phyloP scores from a whole-genome alignment of 176 grass and related monocot genomes.

The Oryza officinalis region DNA sequence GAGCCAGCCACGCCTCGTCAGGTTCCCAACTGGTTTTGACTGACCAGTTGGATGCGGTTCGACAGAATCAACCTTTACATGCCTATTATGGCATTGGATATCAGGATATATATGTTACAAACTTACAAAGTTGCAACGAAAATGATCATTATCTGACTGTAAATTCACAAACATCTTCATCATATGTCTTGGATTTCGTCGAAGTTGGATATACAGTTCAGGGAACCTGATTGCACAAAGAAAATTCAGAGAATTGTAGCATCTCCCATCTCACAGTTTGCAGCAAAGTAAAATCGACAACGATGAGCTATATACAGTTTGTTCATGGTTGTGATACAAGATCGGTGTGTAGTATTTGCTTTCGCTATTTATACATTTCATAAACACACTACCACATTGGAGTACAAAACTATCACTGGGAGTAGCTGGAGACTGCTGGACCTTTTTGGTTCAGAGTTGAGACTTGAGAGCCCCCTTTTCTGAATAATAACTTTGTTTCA shows the following conservation, averaged over 20 bases:
- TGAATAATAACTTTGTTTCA: neutral
- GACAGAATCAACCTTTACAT: neutral
- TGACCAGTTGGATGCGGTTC: neutral
- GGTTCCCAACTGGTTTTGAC: neutral
- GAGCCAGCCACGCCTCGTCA: neutral
- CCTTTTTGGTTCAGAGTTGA: neutral
- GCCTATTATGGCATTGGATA: neutral
- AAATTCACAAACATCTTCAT: neutral
- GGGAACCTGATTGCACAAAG: neutral
- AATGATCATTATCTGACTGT: neutral
- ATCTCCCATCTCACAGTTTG: neutral
- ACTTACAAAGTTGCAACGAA: neutral
- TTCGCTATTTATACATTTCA: neutral
- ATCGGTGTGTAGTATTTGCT: neutral
- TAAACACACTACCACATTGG: neutral
- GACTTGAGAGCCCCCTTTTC: neutral
- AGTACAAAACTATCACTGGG: neutral
- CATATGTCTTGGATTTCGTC: neutral
- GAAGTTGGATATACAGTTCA: neutral
- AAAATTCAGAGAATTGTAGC: neutral
- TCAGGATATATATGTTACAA: neutral
- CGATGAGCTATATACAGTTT: neutral
- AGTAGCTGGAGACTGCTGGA: neutral
- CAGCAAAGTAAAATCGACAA: neutral
- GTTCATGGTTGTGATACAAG: neutral